Evolutionary conservation across 2,329 filamentous ascomycete genomes (phyloP).

Genomic region (Clathrospora elynae): DNA sequence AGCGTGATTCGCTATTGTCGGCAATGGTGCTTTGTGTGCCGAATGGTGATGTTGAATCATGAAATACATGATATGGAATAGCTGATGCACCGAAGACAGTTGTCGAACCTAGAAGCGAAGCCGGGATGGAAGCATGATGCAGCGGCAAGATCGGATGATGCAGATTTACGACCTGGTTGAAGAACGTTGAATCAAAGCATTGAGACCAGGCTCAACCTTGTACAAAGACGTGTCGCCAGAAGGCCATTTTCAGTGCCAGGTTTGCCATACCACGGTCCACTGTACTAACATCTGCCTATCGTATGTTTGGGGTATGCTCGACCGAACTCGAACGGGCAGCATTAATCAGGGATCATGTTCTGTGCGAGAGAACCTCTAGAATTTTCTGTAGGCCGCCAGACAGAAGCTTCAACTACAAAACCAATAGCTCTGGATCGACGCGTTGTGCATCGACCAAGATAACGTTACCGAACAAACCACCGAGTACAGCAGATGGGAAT

Average conservation of each 20-base stretch:
- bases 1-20: no score
- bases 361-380: conserved; percentile 8
- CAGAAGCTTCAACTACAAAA: neutral
- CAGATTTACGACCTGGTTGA: no score
- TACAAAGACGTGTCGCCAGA: neutral
- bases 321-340: neutral
- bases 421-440: conserved; percentile 10
- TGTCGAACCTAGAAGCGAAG: no score
- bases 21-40: no score
- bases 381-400: conserved; percentile 6
- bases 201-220: no score
- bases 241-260: conserved; percentile 6
- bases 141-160: no score
- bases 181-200: no score
- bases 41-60: no score
- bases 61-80: no score
- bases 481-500: conserved; percentile 2
- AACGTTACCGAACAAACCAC: conserved; percentile 1
- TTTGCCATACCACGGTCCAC: conserved; percentile 4
- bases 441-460: conserved; percentile 10
- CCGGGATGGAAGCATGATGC: no score
- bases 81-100: no score
- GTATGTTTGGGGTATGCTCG: conserved; percentile 10
- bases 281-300: conserved; percentile 11
- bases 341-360: conserved; percentile 1